A percentile compares a stretch with the other conserved stretches of the same genome.
Evolutionary conservation across 257 asterid species (phyloP).

Genomic region (Avicennia marina): DNA sequence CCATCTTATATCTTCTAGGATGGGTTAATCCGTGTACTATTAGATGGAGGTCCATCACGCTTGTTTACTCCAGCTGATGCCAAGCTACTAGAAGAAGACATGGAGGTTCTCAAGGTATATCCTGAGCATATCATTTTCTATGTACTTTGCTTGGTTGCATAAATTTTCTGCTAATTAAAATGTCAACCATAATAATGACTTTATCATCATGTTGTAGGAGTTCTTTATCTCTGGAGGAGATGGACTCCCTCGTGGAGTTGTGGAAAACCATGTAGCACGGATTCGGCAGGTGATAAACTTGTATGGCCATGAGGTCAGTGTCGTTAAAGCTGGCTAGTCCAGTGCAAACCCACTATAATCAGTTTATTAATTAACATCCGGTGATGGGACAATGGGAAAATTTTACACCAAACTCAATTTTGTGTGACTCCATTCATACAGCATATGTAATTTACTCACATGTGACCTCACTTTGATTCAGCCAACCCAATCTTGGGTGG

Average conservation of each 20-base stretch:
- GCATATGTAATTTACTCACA: no score
- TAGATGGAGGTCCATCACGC: constrained; percentile 93
- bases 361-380: not conserved
- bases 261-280: constrained; percentile 87
- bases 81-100: constrained; percentile 78
- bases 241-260: constrained; percentile 98
- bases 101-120: constrained; percentile 82
- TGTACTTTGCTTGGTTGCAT: not conserved
- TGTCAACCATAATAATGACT: constrained; percentile 11
- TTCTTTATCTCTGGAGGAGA: constrained; percentile 98
- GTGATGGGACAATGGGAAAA: no score
- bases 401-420: no score
- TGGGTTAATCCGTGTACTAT: constrained; percentile 76
- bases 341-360: not conserved
- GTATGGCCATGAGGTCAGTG: constrained; percentile 80
- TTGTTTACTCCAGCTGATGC: constrained; percentile 69
- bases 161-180: not conserved
- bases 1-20: constrained; percentile 44
- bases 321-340: not conserved
- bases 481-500: no score
- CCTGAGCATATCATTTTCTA: not conserved
- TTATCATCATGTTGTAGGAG: constrained; percentile 38
- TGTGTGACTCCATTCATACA: no score
- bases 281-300: constrained; percentile 71
- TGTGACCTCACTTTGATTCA: no score